Evolutionary conservation across 1,284 basidiomycete genomes (phyloP).

Genomic region (Apiotrichum laibachii): DNA sequence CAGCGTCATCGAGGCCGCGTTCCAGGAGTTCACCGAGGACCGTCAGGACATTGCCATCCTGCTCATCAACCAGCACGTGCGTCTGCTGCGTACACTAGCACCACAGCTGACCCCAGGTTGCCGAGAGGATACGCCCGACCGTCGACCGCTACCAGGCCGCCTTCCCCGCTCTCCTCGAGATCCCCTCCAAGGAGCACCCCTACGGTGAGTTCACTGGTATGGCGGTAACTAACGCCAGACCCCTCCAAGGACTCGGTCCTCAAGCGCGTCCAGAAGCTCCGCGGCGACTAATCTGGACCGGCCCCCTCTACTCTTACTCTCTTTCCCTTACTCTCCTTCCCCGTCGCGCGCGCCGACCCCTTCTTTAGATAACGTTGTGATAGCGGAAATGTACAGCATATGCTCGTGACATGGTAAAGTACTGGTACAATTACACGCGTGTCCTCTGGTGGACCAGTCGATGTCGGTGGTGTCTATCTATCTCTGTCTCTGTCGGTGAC

Average conservation of each 20-base stretch:
- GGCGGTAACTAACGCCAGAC: constrained; percentile 58
- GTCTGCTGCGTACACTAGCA: constrained; percentile 33
- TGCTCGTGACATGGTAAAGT: constrained; percentile 13
- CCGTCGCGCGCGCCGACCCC: too few relatives aligned
- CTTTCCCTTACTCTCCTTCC: too few relatives aligned
- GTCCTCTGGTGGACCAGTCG: background rate
- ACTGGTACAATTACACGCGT: constrained; percentile 5
- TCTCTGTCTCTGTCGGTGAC: background rate
- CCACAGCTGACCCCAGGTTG: constrained; percentile 61
- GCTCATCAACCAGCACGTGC: constrained; percentile 93
- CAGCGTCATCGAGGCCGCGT: constrained; percentile 79
- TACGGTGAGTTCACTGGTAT: constrained; percentile 61
- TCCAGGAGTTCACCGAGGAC: constrained; percentile 81
- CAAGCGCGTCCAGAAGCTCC: constrained; percentile 94
- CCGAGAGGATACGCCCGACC: constrained; percentile 91
- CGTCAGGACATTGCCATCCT: constrained; percentile 91
- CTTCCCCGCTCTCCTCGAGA: constrained; percentile 95
- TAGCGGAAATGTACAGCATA: constrained; percentile 28
- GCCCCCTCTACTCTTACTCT: background rate
- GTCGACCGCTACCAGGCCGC: constrained; percentile 94
- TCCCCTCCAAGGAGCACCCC: constrained; percentile 72
- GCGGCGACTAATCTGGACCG: constrained; percentile 74
- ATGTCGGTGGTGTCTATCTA: background rate
- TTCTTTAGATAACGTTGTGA: constrained; percentile 9
- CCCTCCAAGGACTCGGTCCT: constrained; percentile 95